These are phyloP conservation scores for Excoecaria agallocha DNA, from an alignment of 345 rosid genomes.

Conservation along the genomic window DNA sequence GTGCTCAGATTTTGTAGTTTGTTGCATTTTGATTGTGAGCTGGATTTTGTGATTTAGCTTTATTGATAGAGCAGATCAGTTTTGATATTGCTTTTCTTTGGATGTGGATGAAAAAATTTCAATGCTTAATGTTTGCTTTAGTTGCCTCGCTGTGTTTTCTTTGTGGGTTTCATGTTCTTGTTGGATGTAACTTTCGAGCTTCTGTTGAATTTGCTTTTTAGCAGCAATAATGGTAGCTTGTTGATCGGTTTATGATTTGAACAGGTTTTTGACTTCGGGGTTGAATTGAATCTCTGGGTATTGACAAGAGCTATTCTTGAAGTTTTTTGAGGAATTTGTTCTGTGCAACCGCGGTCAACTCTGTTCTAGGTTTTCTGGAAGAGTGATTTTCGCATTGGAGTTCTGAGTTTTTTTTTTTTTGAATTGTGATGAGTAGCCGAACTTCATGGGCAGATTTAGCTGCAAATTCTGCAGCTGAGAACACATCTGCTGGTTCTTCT, in stretches of 20 bases:
- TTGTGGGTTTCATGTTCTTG: not conserved
- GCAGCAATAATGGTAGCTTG: not conserved
- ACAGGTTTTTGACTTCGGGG: conserved; percentile 23
- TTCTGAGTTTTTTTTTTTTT: not conserved
- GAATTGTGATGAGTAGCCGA: conserved; percentile 52
- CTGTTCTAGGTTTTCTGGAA: not conserved
- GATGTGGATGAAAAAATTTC: not conserved
- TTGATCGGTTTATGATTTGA: conserved; percentile 2
- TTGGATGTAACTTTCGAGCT: not conserved
- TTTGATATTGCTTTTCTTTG: not conserved
- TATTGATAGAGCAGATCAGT: not conserved
- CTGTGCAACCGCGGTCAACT: conserved; percentile 18
- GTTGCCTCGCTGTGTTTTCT: not conserved
- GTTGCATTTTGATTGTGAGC: conserved; percentile 9
- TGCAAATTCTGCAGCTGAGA: conserved; percentile 56
- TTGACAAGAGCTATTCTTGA: not conserved
- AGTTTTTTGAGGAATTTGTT: conserved; percentile 10
- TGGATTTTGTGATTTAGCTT: not conserved
- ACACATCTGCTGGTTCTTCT: conserved; percentile 46
- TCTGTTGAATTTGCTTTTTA: not conserved
- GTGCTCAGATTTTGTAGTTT: not conserved
- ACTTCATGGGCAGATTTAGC: conserved; percentile 96
- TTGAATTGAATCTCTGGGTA: not conserved
- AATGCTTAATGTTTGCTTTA: not conserved
- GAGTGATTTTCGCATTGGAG: conserved; percentile 1